Conservation (phyloP, 768 basidiomycete genomes). For the Trametes villosa region DNA sequence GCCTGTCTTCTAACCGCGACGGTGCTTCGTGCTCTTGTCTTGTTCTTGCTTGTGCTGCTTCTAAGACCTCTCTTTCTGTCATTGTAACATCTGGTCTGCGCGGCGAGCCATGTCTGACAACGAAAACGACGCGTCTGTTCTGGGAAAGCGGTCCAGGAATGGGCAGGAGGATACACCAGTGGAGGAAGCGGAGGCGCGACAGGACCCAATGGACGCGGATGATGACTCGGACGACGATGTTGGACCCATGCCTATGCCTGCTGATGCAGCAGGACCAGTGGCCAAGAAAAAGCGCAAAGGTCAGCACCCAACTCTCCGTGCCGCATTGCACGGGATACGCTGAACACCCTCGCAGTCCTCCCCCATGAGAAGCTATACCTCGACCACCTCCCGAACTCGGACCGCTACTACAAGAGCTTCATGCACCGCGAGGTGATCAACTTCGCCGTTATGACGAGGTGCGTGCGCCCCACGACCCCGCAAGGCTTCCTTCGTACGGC, state of each 20-base stretch:
- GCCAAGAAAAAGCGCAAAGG: conserved; percentile 78
- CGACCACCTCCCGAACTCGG: conserved; percentile 87
- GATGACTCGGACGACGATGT: conserved; percentile 77
- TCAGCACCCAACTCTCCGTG: conserved; percentile 39
- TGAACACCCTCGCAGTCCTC: conserved; percentile 59
- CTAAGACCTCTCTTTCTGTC: background rate
- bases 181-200: conserved; percentile 17
- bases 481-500: no score
- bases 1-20: no score
- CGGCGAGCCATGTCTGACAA: conserved; percentile 27
- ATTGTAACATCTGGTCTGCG: no score
- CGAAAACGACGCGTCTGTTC: conserved; percentile 29
- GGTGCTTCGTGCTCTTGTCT: background rate
- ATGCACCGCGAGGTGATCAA: conserved; percentile 97
- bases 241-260: conserved; percentile 87
- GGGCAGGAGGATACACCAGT: conserved; percentile 12
- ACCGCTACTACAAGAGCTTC: conserved; percentile 96
- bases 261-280: conserved; percentile 42
- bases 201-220: conserved; percentile 36
- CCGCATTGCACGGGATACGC: no score
- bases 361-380: conserved; percentile 93
- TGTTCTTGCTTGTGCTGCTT: background rate
- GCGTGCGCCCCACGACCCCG: conserved; percentile 29
- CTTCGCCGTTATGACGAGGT: conserved; percentile 90
- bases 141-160: conserved; percentile 32